phyloP scores from a whole-genome alignment of 2,329 filamentous ascomycete genomes.

The Coleophoma cylindrospora region DNA sequence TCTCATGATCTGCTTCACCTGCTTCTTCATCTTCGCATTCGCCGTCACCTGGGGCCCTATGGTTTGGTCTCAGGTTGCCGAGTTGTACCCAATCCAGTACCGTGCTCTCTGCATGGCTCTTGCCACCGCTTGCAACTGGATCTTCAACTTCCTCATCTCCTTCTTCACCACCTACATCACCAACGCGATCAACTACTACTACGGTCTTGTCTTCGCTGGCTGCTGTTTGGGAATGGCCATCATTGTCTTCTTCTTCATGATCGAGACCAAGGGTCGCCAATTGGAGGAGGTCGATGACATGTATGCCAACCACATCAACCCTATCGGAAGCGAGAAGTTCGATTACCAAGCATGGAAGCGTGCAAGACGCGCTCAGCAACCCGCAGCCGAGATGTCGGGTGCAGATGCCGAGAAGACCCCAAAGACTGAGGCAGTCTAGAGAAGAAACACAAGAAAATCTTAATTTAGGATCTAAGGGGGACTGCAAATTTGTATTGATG shows the following conservation, averaged over 20 bases:
- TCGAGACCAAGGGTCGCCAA: constrained; percentile 67
- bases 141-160: constrained; percentile 65
- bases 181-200: constrained; percentile 53
- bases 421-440: too few species aligned
- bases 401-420: too few species aligned
- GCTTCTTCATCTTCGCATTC: constrained; percentile 59
- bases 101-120: constrained; percentile 55
- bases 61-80: constrained; percentile 61
- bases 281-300: constrained; percentile 78
- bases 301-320: constrained; percentile 54
- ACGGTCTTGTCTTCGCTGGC: constrained; percentile 70
- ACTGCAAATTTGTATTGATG: too few species aligned
- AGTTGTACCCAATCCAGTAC: constrained; percentile 61
- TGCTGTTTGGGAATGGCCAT: constrained; percentile 60
- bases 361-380: not conserved
- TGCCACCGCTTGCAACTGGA: constrained; percentile 59
- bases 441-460: too few species aligned
- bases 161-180: constrained; percentile 81
- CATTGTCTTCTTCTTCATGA: constrained; percentile 75
- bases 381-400: too few species aligned
- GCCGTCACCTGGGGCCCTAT: constrained; percentile 68
- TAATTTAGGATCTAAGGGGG: too few species aligned
- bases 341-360: not conserved
- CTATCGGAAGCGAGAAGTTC: constrained; percentile 14
- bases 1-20: constrained; percentile 63